phyloP scores from a whole-genome alignment of 1,284 basidiomycete species.

The Cerioporus squamosus region DNA sequence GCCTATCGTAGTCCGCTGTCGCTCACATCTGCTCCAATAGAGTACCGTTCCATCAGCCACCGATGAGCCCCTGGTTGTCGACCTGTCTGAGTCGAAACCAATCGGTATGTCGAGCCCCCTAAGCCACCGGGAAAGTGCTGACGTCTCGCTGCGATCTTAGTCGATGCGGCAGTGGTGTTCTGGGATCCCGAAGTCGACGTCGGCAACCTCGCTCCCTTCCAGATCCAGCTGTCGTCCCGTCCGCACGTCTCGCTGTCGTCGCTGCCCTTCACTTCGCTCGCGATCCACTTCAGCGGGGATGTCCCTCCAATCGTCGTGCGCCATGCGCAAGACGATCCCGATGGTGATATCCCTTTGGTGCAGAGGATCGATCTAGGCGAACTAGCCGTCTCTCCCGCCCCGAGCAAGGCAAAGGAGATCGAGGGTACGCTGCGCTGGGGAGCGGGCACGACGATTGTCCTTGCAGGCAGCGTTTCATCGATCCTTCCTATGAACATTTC shows the following conservation, averaged over 20 bases:
- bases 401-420: slow-evolving; percentile 30
- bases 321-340: slow-evolving; percentile 37
- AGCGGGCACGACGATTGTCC: slow-evolving; percentile 52
- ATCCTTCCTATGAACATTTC: slow-evolving; percentile 50
- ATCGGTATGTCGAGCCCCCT: slow-evolving; percentile 53
- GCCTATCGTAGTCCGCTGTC: not conserved
- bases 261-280: slow-evolving; percentile 63
- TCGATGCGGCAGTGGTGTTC: slow-evolving; percentile 69
- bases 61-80: slow-evolving; percentile 60
- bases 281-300: slow-evolving; percentile 57
- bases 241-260: slow-evolving; percentile 47
- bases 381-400: slow-evolving; percentile 26
- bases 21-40: slow-evolving; percentile 39
- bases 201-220: slow-evolving; percentile 69
- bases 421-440: slow-evolving; percentile 59
- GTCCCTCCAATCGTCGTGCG: slow-evolving; percentile 50
- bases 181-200: slow-evolving; percentile 68
- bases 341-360: slow-evolving; percentile 26
- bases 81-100: slow-evolving; percentile 62
- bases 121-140: not conserved
- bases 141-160: slow-evolving; percentile 41
- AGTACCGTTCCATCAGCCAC: slow-evolving; percentile 66
- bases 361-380: slow-evolving; percentile 50
- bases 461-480: slow-evolving; percentile 60
- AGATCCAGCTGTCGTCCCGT: slow-evolving; percentile 64